Evolutionary conservation across 2,329 filamentous ascomycete species (phyloP).

Genomic region (Calonectria multiphialidica): DNA sequence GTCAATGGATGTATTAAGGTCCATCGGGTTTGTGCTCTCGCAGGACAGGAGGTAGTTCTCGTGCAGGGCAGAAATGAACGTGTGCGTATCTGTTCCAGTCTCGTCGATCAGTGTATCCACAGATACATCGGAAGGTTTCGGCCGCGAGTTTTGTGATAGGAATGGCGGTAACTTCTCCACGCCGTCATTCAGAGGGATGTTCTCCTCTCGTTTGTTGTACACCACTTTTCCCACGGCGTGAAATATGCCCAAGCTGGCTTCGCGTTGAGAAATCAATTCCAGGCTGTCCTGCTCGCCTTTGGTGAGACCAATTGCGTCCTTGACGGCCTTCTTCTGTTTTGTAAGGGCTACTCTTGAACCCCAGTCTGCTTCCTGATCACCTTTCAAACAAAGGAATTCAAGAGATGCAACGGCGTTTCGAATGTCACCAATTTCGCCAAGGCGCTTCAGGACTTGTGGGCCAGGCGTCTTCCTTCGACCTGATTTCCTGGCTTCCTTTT

Average conservation of each 20-base stretch:
- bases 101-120: conserved; percentile 89
- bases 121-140: conserved; percentile 73
- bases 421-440: conserved; percentile 92
- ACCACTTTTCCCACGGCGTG: conserved; percentile 96
- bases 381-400: conserved; percentile 90
- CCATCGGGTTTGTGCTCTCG: conserved; percentile 63
- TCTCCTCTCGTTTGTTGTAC: conserved; percentile 89
- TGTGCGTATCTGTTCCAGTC: conserved; percentile 90
- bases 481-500: conserved; percentile 87
- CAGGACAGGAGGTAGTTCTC: conserved; percentile 95
- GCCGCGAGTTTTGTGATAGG: conserved; percentile 68
- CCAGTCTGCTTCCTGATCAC: conserved; percentile 81
- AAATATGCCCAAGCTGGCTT: conserved; percentile 93
- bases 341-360: conserved; percentile 78
- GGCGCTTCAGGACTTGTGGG: conserved; percentile 79
- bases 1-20: conserved; percentile 75
- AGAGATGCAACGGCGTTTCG: conserved; percentile 92
- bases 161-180: conserved; percentile 71
- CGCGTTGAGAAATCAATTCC: conserved; percentile 85
- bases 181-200: conserved; percentile 53
- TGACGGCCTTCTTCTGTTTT: conserved; percentile 73
- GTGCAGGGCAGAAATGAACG: conserved; percentile 90
- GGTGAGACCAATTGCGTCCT: conserved; percentile 73
- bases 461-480: conserved; percentile 82
- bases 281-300: conserved; percentile 83